Evolutionary conservation across 371 early-diverging fungal species (phyloP), one percentile per base, ranked within the genome.

Genomic region (Mucor piriformis): DNA sequence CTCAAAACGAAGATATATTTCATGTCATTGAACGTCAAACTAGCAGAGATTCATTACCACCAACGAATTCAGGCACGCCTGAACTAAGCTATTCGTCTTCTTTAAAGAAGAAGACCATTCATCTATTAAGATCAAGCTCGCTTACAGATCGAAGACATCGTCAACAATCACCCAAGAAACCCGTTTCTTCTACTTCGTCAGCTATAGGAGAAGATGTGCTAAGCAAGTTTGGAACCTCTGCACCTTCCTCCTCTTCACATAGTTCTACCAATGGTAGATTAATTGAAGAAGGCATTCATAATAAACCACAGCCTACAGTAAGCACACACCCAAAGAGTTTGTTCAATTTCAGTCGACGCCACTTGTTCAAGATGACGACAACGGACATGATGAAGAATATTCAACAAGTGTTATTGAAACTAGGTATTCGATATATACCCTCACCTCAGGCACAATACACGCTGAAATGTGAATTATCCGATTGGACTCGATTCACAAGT

Each of bases 311-410:
- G 20, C 67, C 62, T 0, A 58, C 52, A 2, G 50, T 62, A 33
- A 63, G 58, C 10, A 61, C 63, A 3, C 70, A 76, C 15, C 77
- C 77, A 0, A 74, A 72, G 51, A 74, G 72, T 50, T 34, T 72
- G 12, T 77, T 77, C 47, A 72, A 77, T 37, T 74, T 77, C 25
- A 72, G 59, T 20, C 66, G 74, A 37, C 47, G 74, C 1, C 74
- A 72, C 44, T 42, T 77, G 10, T 77, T 77, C 29, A 69, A 69
- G n/a, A 50, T 66, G 25, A 50, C 57, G 0, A 59, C 72, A 0
- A 35, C 49, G 2, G 63, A 74, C 5, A 64, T 77, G 64, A 59
- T 74, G 62, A 64, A 57, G 20, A 68, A 74, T 47, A 43, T 74
- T 20, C 65, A 66, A 23, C 54, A 63, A n/a, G 43, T 74, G 3